Conservation (phyloP, 345 rosid species). For the Hypericum perforatum region DNA sequence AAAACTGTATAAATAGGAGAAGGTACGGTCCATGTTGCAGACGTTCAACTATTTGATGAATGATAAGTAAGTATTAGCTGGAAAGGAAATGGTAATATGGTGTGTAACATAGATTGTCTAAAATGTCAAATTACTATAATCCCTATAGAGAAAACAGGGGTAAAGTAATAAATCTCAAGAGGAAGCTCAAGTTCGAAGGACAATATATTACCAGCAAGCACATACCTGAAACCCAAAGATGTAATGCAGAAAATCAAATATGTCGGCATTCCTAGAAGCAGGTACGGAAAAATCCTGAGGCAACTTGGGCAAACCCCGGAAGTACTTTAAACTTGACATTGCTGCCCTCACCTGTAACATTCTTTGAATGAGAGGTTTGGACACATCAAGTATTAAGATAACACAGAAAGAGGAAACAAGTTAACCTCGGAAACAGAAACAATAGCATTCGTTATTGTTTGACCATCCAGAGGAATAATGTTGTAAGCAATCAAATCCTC, state of each 20-base stretch:
- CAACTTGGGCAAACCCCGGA: conserved; percentile 54
- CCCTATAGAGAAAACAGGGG: too few species aligned
- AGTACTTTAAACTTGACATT: conserved; percentile 55
- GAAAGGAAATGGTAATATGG: too few species aligned
- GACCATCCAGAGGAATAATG: conserved; percentile 77
- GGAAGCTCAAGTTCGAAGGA: too few species aligned
- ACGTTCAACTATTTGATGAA: too few species aligned
- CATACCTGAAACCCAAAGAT: conserved; percentile 95
- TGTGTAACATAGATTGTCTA: too few species aligned
- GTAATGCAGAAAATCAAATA: conserved; percentile 80
- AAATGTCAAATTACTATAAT: too few species aligned
- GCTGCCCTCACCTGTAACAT: conserved; percentile 71
- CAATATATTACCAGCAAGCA: background rate
- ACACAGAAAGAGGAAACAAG: conserved; percentile 11
- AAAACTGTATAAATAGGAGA: too few species aligned
- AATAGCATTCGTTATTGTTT: conserved; percentile 57
- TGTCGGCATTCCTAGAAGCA: conserved; percentile 55
- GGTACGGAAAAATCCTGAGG: conserved; percentile 66
- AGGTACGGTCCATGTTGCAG: too few species aligned
- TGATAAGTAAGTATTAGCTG: too few species aligned
- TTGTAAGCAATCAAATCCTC: conserved; percentile 88
- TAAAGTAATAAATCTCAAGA: too few species aligned
- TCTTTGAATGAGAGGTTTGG: conserved; percentile 12
- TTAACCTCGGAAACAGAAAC: conserved; percentile 68
- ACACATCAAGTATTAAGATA: conserved; percentile 9